Evolutionary conservation across 2,329 filamentous ascomycete species (phyloP).

Genomic region (Sordariomycetes sp.): DNA sequence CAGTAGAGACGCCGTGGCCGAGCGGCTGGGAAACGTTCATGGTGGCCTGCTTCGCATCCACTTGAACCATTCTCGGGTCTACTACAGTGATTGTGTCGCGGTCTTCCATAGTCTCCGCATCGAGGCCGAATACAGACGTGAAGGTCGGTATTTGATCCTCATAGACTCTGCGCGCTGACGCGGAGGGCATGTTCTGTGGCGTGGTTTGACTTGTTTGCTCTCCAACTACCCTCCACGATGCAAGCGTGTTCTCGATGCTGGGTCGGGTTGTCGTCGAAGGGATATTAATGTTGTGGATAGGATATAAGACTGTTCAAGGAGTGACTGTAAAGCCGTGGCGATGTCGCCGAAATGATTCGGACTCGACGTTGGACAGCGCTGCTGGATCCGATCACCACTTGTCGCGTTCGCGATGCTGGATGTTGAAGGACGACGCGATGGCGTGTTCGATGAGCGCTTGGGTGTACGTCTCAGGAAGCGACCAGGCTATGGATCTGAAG

Average conservation of each 20-base stretch:
- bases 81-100: slow-evolving; percentile 44
- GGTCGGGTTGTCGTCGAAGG: background rate
- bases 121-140: slow-evolving; percentile 66
- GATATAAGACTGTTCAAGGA: no score
- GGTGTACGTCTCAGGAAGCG: no score
- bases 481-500: background rate
- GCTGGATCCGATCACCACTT: no score
- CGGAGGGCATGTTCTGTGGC: slow-evolving; percentile 54
- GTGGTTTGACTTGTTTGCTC: no score
- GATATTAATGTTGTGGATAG: background rate
- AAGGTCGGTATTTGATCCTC: slow-evolving; percentile 67
- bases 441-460: no score
- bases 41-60: slow-evolving; percentile 29
- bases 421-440: no score
- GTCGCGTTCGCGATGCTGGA: no score
- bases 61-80: slow-evolving; percentile 41
- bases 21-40: slow-evolving; percentile 27
- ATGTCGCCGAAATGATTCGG: no score
- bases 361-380: slow-evolving; percentile 41
- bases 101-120: slow-evolving; percentile 45
- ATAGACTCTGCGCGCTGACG: slow-evolving; percentile 50
- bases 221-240: no score
- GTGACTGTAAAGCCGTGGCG: no score
- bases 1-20: slow-evolving; percentile 29
- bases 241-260: background rate